Base-by-base conservation (phyloP, 257 asterid species). In the Solanum bulbocastanum region DNA sequence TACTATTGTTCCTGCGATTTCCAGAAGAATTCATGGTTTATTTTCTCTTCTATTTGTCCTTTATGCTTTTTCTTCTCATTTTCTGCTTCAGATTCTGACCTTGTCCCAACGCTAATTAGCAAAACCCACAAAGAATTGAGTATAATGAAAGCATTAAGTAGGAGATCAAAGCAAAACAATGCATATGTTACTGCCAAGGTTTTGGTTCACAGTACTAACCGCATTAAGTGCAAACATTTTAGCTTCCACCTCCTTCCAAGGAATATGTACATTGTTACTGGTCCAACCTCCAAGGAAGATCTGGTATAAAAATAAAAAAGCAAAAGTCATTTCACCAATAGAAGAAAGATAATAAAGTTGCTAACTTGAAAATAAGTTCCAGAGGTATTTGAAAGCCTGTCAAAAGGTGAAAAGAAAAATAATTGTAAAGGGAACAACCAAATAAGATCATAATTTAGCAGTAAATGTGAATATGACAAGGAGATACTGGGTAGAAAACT, bases 211-310 rank as follows among this genome's bases (percentile, higher is more conserved):
- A 62, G 71, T 88, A 92, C 98, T 89, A 87, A 95, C 99, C 93
- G 93, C 97, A 91, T 94, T 92, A 49, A 96, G 98, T 87, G 94
- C 89, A 88, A 93, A 94, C 87, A 96, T 85, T 89, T 93, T 96
- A 37, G 98, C 94, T 89, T 96, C 99, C 74, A 92, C 96, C 91
- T 93, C 98, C 92, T 91, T 93, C 98, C 98, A 95, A 66, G 95
- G 91, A 90, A 95, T 91, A 88, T 90, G 92, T 88, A 88, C 84
- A 91, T 91, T 86, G 66, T 94, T 83, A 87, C 93, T 92, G 52
- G 89, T 88, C 95, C 94, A 93, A 75, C 92, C 92, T 83, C 95
- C 96, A 89, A 65, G 87, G 90, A 96, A 91, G 87, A 95, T 89
- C 99, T 95, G 92, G 88, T 90, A 88, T 58, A 58, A 58, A 58